Conservation (phyloP, 1,284 basidiomycete genomes). For the Moesziomyces sp. region DNA sequence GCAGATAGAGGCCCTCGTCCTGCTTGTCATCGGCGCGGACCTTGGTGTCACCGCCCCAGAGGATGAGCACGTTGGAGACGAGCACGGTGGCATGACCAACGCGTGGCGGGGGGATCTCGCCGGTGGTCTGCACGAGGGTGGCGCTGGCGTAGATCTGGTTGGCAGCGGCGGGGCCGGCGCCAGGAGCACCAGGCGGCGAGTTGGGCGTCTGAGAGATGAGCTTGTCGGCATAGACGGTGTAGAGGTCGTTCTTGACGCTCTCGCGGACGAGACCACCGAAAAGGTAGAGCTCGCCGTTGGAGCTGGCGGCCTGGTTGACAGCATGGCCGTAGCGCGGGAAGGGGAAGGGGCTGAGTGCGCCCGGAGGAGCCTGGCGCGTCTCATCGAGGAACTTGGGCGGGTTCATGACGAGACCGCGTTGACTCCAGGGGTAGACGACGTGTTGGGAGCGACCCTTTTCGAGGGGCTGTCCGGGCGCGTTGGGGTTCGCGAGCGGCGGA, state of each 20-base stretch:
- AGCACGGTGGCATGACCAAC: slow-evolving; percentile 96
- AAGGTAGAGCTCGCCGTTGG: slow-evolving; percentile 89
- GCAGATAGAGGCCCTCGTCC: slow-evolving; percentile 93
- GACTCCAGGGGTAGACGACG: slow-evolving; percentile 67
- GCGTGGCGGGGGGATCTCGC: slow-evolving; percentile 87
- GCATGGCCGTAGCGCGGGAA: slow-evolving; percentile 98
- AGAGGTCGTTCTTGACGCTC: slow-evolving; percentile 90
- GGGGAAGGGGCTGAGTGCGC: slow-evolving; percentile 71
- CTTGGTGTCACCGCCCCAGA: slow-evolving; percentile 97
- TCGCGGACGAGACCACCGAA: slow-evolving; percentile 97
- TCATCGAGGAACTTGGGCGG: slow-evolving; percentile 67
- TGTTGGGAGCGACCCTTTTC: slow-evolving; percentile 41
- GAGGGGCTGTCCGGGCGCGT: slow-evolving; percentile 4
- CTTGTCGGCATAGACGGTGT: slow-evolving; percentile 69
- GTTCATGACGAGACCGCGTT: slow-evolving; percentile 63
- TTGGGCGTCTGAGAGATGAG: slow-evolving; percentile 76
- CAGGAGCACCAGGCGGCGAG: slow-evolving; percentile 70
- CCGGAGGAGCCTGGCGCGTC: slow-evolving; percentile 62
- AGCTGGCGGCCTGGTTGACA: slow-evolving; percentile 80
- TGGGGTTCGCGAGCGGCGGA: slow-evolving; percentile 22
- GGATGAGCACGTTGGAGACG: slow-evolving; percentile 92
- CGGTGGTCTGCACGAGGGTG: slow-evolving; percentile 75
- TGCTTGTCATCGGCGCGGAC: slow-evolving; percentile 80
- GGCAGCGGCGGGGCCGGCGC: slow-evolving; percentile 22
- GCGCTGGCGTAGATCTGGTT: slow-evolving; percentile 71